Base-by-base conservation (phyloP, 495 filamentous ascomycete species). In the Daldinia caldariorum region DNA sequence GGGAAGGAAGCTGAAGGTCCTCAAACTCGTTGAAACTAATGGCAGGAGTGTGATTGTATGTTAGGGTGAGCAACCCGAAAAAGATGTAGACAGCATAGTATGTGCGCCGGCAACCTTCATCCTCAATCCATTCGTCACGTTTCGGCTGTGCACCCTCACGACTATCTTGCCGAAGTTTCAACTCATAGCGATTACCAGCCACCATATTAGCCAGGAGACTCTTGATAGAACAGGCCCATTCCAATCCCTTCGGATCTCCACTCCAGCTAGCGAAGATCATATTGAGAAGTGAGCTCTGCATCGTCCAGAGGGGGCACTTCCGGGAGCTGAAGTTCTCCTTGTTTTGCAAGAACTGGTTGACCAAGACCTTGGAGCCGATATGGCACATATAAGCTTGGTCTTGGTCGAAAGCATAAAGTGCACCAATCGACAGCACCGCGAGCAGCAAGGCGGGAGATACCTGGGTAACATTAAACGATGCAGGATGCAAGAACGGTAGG, bases 221-320 rank as follows among this genome's bases (percentile, higher is more conserved):
- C 87, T 97, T 98, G 79, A 98, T 97, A 1, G 95, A 97, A 77
- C 94, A 97, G 22, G 95, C 94, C 94, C 94, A 99, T 79, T 99
- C 95, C 6, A 99, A 85, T 22, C 96, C 96, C 81, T 98, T 98
- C 13, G 95, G 88, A 77, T 98, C 95, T 67, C 95, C 95, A 77
- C 96, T 98, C 95, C 95, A 99, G 84, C 94, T 97, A 39, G 97
- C 95, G 79, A 99, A 98, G 71, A 97, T 91, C 95, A 97, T 98
- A 84, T 99, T 99, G 51, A 99, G 83, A 56, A 99, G 83, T 13
- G 93, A 93, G 77, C 92, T 92, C 77, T 98, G 95, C 91, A 98
- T 98, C 39, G 93, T 92, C 94, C 94, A 98, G 32, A 99, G 81
- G 6, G 95, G 95, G 75, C 95, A 99, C 78, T 97, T 98, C 59